A percentile compares a stretch with the other conserved stretches of the same genome.
phyloP scores from a whole-genome alignment of 1,284 basidiomycete species.

The Ustilago trichophora region DNA sequence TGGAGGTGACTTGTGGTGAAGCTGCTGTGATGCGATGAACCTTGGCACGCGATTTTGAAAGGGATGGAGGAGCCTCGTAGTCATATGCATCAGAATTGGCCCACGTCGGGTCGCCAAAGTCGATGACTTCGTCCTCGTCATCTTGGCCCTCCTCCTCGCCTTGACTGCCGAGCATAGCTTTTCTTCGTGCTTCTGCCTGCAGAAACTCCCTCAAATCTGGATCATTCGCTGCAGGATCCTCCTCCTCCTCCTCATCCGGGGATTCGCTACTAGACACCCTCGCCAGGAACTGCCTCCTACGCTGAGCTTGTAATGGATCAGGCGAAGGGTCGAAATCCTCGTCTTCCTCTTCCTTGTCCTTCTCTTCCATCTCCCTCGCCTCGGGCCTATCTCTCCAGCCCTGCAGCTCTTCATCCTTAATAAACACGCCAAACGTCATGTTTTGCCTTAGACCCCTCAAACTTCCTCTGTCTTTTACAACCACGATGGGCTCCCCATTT shows the following conservation, averaged over 20 bases:
- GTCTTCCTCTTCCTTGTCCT: slow-evolving; percentile 9
- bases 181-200: slow-evolving; percentile 40
- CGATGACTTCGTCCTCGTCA: slow-evolving; percentile 33
- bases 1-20: background rate
- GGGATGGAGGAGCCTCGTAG: background rate
- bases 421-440: slow-evolving; percentile 59
- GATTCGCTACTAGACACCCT: slow-evolving; percentile 16
- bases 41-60: background rate
- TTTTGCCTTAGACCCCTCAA: slow-evolving; percentile 43
- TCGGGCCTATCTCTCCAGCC: slow-evolving; percentile 36
- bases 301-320: background rate
- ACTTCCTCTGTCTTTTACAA: slow-evolving; percentile 59
- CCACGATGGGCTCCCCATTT: slow-evolving; percentile 46
- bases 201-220: slow-evolving; percentile 52
- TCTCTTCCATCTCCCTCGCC: slow-evolving; percentile 18
- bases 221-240: slow-evolving; percentile 35
- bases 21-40: background rate
- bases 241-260: slow-evolving; percentile 15
- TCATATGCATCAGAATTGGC: background rate
- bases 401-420: slow-evolving; percentile 58
- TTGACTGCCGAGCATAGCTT: slow-evolving; percentile 20
- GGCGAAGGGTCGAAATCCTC: slow-evolving; percentile 33
- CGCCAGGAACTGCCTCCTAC: background rate
- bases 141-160: slow-evolving; percentile 5
- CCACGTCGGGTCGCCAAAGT: slow-evolving; percentile 37